Conservation (phyloP, 371 early-diverging fungal species). For the Actinomortierella ambigua region DNA sequence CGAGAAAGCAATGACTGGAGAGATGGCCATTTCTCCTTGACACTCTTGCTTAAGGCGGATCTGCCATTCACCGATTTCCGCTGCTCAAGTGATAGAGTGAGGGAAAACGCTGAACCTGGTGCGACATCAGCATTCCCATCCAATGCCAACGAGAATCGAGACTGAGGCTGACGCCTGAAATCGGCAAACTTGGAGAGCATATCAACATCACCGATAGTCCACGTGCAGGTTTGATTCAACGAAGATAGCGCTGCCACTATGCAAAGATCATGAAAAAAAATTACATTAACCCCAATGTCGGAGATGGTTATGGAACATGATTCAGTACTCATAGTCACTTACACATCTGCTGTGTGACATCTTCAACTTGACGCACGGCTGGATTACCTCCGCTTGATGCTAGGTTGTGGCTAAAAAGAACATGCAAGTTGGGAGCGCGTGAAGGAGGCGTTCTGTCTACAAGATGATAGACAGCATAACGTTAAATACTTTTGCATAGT, state of each 20-base stretch:
- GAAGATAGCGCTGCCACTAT: background rate
- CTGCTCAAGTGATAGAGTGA: background rate
- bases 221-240: conserved; percentile 6
- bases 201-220: conserved; percentile 9
- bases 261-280: background rate
- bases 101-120: conserved; percentile 1
- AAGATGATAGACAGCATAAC: too few species aligned
- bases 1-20: conserved; percentile 8
- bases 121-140: conserved; percentile 8
- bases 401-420: too few species aligned
- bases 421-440: too few species aligned
- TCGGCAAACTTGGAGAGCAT: conserved; percentile 6
- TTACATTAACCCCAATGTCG: background rate
- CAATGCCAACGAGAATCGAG: conserved; percentile 2
- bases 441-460: too few species aligned
- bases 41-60: too few species aligned
- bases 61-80: background rate
- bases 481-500: too few species aligned
- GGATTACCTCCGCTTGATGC: too few species aligned
- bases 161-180: conserved; percentile 1
- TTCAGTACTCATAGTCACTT: too few species aligned
- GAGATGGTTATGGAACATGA: too few species aligned
- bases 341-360: too few species aligned
- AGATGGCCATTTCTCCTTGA: conserved; percentile 4
- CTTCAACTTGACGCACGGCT: too few species aligned